Evolutionary conservation across 495 filamentous ascomycete genomes (phyloP).

Genomic region (Tuber microsphaerosporum): DNA sequence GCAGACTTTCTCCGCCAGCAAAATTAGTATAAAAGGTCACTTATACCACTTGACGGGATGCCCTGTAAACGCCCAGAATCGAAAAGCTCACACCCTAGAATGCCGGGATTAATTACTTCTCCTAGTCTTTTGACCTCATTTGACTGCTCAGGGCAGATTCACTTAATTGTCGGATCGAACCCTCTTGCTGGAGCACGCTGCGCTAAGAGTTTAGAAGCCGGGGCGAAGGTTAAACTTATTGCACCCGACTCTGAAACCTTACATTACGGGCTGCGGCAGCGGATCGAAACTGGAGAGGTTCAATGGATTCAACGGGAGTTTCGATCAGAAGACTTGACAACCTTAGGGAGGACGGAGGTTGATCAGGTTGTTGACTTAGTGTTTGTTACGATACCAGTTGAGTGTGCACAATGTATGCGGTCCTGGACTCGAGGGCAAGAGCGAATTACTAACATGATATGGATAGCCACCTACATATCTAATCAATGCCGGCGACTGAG

Average conservation of each 20-base stretch:
- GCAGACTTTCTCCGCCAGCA: not conserved
- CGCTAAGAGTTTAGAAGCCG: constrained; percentile 71
- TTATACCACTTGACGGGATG: not conserved
- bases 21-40: not conserved
- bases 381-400: constrained; percentile 60
- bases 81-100: constrained; percentile 17
- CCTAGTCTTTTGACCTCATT: constrained; percentile 69
- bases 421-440: constrained; percentile 49
- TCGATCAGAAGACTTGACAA: constrained; percentile 64
- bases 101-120: constrained; percentile 46
- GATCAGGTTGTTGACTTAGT: constrained; percentile 78
- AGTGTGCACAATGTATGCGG: constrained; percentile 25
- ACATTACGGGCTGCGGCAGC: constrained; percentile 66
- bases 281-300: constrained; percentile 64
- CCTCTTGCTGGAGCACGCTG: constrained; percentile 78
- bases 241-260: constrained; percentile 57
- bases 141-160: constrained; percentile 67
- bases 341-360: constrained; percentile 70
- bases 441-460: constrained; percentile 44
- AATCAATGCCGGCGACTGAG: constrained; percentile 66
- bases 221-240: constrained; percentile 79
- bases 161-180: constrained; percentile 79
- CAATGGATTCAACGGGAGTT: constrained; percentile 67
- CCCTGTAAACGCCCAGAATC: not conserved
- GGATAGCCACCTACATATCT: constrained; percentile 56